Evolutionary conservation across 2,329 filamentous ascomycete genomes (phyloP).

Genomic region (Atkinsonella hypoxylon): DNA sequence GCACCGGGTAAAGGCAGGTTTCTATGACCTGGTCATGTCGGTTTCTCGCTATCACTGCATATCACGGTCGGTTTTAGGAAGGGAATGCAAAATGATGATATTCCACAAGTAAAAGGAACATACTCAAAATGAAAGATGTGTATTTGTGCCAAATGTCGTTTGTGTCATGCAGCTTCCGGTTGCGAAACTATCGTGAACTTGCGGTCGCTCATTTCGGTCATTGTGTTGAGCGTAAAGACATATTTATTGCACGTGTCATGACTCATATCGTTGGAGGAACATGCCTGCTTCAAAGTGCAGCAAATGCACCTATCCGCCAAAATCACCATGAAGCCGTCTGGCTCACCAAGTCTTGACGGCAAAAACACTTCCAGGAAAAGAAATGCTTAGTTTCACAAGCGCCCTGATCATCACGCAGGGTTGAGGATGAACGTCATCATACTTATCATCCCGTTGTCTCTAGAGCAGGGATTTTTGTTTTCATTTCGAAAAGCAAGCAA

Average conservation of each 20-base stretch:
- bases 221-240: no score
- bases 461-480: background rate
- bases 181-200: no score
- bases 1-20: constrained; percentile 17
- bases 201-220: no score
- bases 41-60: constrained; percentile 30
- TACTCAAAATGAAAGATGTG: background rate
- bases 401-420: background rate
- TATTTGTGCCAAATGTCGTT: background rate
- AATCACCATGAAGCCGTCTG: no score
- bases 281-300: no score
- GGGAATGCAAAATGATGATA: constrained; percentile 27
- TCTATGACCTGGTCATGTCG: constrained; percentile 22
- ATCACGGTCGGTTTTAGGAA: constrained; percentile 36
- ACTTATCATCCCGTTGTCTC: background rate
- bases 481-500: background rate
- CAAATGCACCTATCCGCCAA: no score
- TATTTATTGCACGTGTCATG: no score
- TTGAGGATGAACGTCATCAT: no score
- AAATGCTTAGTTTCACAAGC: background rate
- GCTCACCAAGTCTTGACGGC: no score
- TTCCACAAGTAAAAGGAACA: constrained; percentile 10
- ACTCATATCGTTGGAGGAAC: no score
- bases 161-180: no score
- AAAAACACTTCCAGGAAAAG: no score